phyloP scores from a whole-genome alignment of 345 rosid species.

The Mallotus nudiflorus region DNA sequence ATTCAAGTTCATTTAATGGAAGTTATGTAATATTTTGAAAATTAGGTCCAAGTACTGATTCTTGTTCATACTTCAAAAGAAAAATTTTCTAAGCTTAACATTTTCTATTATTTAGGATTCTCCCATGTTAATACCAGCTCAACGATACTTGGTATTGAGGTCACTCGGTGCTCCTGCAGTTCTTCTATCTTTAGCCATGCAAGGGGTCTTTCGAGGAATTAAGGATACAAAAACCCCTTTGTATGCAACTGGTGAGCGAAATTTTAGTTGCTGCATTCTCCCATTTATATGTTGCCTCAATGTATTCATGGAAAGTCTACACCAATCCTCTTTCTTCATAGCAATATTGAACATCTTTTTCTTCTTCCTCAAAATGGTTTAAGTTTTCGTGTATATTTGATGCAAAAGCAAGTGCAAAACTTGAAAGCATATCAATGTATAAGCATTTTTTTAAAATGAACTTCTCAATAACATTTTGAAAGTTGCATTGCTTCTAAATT shows the following conservation, averaged over 20 bases:
- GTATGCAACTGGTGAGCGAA: slow-evolving; percentile 29
- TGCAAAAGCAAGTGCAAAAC: too few relatives aligned
- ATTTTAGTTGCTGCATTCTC: not conserved
- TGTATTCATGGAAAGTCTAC: too few relatives aligned
- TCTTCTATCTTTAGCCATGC: slow-evolving; percentile 38
- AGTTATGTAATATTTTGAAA: too few relatives aligned
- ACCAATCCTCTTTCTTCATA: too few relatives aligned
- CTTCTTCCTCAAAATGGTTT: too few relatives aligned
- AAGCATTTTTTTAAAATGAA: not conserved
- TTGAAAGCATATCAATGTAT: too few relatives aligned
- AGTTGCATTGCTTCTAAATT: not conserved
- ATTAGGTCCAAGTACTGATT: not conserved
- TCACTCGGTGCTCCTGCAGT: slow-evolving; percentile 37
- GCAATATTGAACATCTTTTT: too few relatives aligned
- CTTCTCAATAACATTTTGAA: too few relatives aligned
- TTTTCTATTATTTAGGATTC: slow-evolving; percentile 25
- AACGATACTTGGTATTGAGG: slow-evolving; percentile 28
- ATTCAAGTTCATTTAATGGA: not conserved
- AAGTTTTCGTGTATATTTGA: too few relatives aligned
- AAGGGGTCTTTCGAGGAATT: slow-evolving; percentile 34
- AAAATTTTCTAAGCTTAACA: not conserved
- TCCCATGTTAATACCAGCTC: slow-evolving; percentile 34
- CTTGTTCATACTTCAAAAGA: not conserved
- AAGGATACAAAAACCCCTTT: slow-evolving; percentile 34
- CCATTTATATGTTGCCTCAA: not conserved